These are phyloP conservation scores for Debaryomyces singareniensis DNA, from an alignment of 1,139 yeast species.

Conservation along the genomic window DNA sequence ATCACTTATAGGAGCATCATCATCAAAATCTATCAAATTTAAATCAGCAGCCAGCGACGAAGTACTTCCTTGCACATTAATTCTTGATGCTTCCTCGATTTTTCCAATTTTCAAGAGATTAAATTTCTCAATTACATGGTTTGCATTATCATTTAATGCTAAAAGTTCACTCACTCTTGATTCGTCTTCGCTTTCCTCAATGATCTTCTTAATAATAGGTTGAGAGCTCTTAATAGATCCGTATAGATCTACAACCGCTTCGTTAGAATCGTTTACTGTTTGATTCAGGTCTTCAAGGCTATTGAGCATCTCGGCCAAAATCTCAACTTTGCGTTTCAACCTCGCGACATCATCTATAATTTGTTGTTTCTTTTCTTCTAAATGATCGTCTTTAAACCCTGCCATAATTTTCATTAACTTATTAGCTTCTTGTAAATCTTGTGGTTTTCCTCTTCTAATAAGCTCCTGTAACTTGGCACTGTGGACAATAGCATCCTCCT, in stretches of 20 bases:
- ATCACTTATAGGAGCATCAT: conserved; percentile 31
- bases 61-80: conserved; percentile 32
- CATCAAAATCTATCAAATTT: conserved; percentile 76
- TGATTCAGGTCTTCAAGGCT: conserved; percentile 45
- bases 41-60: conserved; percentile 29
- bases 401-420: conserved; percentile 97
- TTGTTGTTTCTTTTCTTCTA: conserved; percentile 65
- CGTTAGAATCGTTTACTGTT: conserved; percentile 48
- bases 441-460: conserved; percentile 92
- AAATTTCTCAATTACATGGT: conserved; percentile 63
- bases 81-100: conserved; percentile 50
- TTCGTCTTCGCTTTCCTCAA: conserved; percentile 59
- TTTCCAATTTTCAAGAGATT: conserved; percentile 63
- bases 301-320: conserved; percentile 82
- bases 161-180: conserved; percentile 62
- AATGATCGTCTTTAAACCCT: conserved; percentile 82
- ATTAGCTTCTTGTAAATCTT: conserved; percentile 93
- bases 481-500: conserved; percentile 89
- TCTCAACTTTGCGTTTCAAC: conserved; percentile 81
- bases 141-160: conserved; percentile 70
- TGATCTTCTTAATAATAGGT: conserved; percentile 80
- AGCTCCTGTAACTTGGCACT: conserved; percentile 93
- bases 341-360: conserved; percentile 82
- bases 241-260: conserved; percentile 73
- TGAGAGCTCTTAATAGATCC: conserved; percentile 76